Percentiles rank a stretch among this genome's conserved stretches.
Evolutionary conservation across 768 basidiomycete species (phyloP).

Genomic region (Leccinum obscurum): DNA sequence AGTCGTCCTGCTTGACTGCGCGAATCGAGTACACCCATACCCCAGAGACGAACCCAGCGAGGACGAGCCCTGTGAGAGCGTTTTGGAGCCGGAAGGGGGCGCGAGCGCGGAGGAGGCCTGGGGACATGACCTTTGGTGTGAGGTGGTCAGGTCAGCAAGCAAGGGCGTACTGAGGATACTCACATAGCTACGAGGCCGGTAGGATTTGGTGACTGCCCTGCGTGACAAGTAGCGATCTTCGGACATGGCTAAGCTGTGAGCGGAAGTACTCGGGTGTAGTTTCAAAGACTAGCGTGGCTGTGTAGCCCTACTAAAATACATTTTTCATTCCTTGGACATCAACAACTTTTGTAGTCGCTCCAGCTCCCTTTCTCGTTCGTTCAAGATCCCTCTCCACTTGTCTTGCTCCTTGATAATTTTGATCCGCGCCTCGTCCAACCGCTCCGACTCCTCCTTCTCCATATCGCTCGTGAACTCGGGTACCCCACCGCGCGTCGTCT

Average conservation of each 20-base stretch:
- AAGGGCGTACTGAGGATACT: background rate
- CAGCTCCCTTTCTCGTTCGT: slow-evolving; percentile 83
- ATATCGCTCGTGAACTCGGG: slow-evolving; percentile 86
- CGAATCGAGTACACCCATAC: slow-evolving; percentile 93
- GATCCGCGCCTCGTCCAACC: slow-evolving; percentile 75
- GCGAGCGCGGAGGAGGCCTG: slow-evolving; percentile 84
- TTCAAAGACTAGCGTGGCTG: background rate
- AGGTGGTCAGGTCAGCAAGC: background rate
- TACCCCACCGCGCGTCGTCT: slow-evolving; percentile 58
- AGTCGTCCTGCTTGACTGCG: slow-evolving; percentile 92
- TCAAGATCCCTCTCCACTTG: slow-evolving; percentile 61
- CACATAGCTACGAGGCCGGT: slow-evolving; percentile 41
- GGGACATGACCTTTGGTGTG: slow-evolving; percentile 64
- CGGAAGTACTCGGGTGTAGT: background rate
- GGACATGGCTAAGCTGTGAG: slow-evolving; percentile 27
- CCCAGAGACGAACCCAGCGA: slow-evolving; percentile 74
- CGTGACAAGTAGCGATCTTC: slow-evolving; percentile 34
- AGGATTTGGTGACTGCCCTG: slow-evolving; percentile 36
- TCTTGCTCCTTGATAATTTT: slow-evolving; percentile 75
- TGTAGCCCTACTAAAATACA: background rate
- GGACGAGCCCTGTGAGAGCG: slow-evolving; percentile 68
- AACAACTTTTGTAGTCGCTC: slow-evolving; percentile 59
- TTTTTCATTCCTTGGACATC: slow-evolving; percentile 16
- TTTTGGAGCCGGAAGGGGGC: slow-evolving; percentile 81
- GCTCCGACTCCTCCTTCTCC: slow-evolving; percentile 84